Base-by-base conservation (phyloP, 768 basidiomycete genomes). In the Rhodotorula kratochvilovae region DNA sequence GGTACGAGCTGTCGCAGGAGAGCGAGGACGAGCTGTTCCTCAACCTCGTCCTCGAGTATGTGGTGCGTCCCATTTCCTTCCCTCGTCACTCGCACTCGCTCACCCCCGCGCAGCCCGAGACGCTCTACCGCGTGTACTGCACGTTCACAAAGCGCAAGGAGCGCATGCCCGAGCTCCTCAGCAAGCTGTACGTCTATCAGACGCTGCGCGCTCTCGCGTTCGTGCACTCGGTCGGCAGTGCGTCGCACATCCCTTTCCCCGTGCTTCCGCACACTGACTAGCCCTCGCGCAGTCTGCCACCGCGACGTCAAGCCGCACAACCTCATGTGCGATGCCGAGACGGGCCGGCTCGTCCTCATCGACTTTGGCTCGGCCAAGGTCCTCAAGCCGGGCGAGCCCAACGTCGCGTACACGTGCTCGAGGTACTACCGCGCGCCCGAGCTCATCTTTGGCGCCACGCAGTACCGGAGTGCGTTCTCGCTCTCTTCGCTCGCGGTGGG, bases 221-320 rank as follows among this genome's bases (percentile, higher is more conserved):
- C 85, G 96, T 98, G 80, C 95, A 98, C 80, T 96, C 95, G n/a
- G 89, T 97, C 76, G 96, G 96, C 78, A 3, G 35, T 54, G 53
- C 13, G 31, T 61, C n/a, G 12, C 48, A 35, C 31, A 3, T 13
- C 43, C 7, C 36, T 39, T 21, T 11, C n/a, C 6, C 11, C 5
- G 3, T 6, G 21, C 12, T n/a, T 27, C 33, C 1, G 19, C 19
- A 2, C 10, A 5, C 85, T 99, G 67, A 92, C 94, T 80, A 94
- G 98, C 80, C 96, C 94, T 23, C 90, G 97, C 76, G 95, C 94
- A 78, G 43, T 67, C 53, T 98, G 96, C 81, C 96, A 99, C 82
- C 89, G 96, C 77, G 96, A 98, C 81, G 95, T 99, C 86, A 98
- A 99, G 83, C 96, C 96, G 12, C 96, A 99, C 86, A 99, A 99